Conservation (phyloP, 148 eudicot species). For the Gaultheria prostrata region DNA sequence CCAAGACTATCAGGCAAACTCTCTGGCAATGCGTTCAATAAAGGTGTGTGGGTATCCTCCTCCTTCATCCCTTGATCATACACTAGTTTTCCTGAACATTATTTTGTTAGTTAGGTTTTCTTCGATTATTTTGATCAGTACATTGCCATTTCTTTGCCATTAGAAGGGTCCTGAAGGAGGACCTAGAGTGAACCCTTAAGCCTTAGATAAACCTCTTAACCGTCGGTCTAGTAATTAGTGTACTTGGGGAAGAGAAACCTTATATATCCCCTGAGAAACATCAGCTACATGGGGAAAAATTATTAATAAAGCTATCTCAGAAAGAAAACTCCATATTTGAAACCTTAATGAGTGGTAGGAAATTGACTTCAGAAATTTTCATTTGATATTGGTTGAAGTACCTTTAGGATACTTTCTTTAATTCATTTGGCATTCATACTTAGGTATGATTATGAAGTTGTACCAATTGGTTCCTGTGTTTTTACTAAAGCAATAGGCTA, state of each 20-base stretch:
- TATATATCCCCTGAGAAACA: neutral
- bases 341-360: neutral
- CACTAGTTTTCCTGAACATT: neutral
- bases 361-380: neutral
- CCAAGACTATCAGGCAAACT: neutral
- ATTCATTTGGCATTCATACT: too few relatives aligned
- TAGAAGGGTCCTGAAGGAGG: neutral
- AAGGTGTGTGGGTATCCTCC: neutral
- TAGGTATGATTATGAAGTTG: too few relatives aligned
- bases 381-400: neutral
- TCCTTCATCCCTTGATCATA: neutral
- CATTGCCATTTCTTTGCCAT: neutral
- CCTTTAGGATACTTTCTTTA: neutral
- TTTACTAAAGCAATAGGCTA: neutral
- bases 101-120: neutral
- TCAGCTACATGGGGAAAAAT: neutral
- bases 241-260: neutral
- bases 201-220: neutral
- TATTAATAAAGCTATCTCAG: neutral
- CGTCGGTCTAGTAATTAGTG: neutral
- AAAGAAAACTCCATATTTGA: neutral
- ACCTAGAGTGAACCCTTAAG: neutral
- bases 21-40: neutral
- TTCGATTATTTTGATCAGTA: neutral
- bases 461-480: neutral